Percentiles rank a stretch among this genome's conserved stretches.
phyloP scores from a whole-genome alignment of 129 eudicot species.

The Saussurea involucrata region DNA sequence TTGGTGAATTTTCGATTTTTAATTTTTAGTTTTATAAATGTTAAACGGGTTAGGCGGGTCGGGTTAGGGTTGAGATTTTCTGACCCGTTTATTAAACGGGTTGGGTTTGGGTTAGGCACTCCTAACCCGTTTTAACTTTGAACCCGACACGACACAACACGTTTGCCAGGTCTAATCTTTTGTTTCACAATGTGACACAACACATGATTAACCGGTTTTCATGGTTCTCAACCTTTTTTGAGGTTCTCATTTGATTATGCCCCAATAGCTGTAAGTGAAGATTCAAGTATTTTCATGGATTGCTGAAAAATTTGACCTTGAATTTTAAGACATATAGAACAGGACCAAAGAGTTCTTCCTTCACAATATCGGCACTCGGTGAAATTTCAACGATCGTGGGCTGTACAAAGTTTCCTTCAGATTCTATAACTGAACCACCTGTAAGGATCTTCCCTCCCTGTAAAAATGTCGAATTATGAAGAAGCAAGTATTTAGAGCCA shows the following conservation, averaged over 20 bases:
- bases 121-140: no score
- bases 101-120: no score
- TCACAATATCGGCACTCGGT: constrained; percentile 65
- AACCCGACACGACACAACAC: no score
- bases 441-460: constrained; percentile 93
- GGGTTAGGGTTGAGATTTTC: no score
- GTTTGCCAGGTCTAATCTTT: no score
- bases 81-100: no score
- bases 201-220: no score
- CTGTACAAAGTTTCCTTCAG: constrained; percentile 91
- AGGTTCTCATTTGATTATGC: neutral
- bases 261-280: no score
- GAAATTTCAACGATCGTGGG: constrained; percentile 92
- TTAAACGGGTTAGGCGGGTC: no score
- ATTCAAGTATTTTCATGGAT: neutral
- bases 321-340: constrained; percentile 86
- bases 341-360: constrained; percentile 92
- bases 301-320: constrained; percentile 42
- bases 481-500: constrained; percentile 10
- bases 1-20: no score
- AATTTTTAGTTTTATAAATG: no score
- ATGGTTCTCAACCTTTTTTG: neutral
- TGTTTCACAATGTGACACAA: no score
- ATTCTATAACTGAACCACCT: constrained; percentile 78
- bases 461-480: constrained; percentile 11